phyloP scores from a whole-genome alignment of 495 filamentous ascomycete species.

The Neurospora sp. region DNA sequence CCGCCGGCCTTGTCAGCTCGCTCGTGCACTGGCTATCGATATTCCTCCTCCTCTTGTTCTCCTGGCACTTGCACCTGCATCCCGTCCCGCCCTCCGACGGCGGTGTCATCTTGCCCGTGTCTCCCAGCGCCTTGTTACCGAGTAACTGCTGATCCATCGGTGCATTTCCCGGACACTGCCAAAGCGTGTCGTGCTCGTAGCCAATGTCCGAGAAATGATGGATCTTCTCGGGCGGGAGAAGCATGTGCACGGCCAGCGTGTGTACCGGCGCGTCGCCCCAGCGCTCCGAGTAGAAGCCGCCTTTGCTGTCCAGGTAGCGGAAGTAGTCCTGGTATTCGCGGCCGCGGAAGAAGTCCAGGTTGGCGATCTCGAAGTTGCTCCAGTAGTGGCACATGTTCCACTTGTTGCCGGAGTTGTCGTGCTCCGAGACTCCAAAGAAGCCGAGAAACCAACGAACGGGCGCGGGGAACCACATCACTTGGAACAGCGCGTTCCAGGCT shows the following conservation, averaged over 20 bases:
- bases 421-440: constrained; percentile 22
- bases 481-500: constrained; percentile 31
- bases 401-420: constrained; percentile 25
- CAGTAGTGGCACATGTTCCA: constrained; percentile 50
- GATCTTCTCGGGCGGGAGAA: constrained; percentile 36
- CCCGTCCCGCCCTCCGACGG: constrained; percentile 31
- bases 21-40: constrained; percentile 24
- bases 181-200: constrained; percentile 41
- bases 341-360: constrained; percentile 42
- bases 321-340: constrained; percentile 40
- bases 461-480: constrained; percentile 30
- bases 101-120: constrained; percentile 13
- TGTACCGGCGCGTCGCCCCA: constrained; percentile 51
- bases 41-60: constrained; percentile 21
- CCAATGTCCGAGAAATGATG: constrained; percentile 47
- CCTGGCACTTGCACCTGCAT: constrained; percentile 36
- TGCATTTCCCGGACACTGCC: constrained; percentile 37
- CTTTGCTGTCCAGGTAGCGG: constrained; percentile 33
- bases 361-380: constrained; percentile 49
- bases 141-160: constrained; percentile 28
- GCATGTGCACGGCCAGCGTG: constrained; percentile 39
- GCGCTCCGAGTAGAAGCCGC: constrained; percentile 47
- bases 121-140: constrained; percentile 21
- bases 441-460: constrained; percentile 27
- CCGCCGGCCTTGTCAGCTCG: constrained; percentile 23